Conservation (phyloP, 106 monocot species). For the Phalaenopsis equestris region DNA sequence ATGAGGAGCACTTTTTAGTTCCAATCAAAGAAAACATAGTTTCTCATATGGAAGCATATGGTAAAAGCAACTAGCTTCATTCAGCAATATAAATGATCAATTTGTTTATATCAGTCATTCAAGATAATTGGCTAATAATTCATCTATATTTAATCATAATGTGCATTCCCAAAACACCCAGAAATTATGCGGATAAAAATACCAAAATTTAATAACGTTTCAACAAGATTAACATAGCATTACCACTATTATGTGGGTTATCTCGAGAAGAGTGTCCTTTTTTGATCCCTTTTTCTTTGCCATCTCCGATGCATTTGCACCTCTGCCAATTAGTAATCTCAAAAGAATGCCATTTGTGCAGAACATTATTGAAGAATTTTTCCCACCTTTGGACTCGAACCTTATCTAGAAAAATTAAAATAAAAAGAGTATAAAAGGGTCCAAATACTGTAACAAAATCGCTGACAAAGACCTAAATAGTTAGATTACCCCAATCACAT, state of each 20-base stretch:
- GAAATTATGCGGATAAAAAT: not conserved
- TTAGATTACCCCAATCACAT: not conserved
- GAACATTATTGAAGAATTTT: conserved; percentile 88
- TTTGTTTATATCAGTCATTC: not conserved
- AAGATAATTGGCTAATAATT: not conserved
- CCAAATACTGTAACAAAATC: not conserved
- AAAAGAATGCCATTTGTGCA: conserved; percentile 93
- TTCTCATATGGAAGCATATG: not conserved
- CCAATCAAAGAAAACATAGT: not conserved
- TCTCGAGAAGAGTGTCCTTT: conserved; percentile 40
- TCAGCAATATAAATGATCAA: not conserved
- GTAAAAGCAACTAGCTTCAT: not conserved
- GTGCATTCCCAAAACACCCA: not conserved
- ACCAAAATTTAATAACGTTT: not conserved
- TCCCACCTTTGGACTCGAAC: conserved; percentile 86
- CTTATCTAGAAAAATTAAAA: conserved; percentile 52
- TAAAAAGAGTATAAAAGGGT: not conserved
- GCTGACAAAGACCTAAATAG: not conserved
- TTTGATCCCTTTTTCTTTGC: conserved; percentile 11
- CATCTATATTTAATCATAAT: not conserved
- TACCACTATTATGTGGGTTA: conserved; percentile 98
- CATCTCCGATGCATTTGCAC: conserved; percentile 26
- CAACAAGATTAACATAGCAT: not conserved
- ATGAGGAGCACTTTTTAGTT: not conserved
- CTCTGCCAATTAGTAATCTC: conserved; percentile 71